Conservation (phyloP, 2,329 filamentous ascomycete genomes). For the Raffaelea ambrosiae region DNA sequence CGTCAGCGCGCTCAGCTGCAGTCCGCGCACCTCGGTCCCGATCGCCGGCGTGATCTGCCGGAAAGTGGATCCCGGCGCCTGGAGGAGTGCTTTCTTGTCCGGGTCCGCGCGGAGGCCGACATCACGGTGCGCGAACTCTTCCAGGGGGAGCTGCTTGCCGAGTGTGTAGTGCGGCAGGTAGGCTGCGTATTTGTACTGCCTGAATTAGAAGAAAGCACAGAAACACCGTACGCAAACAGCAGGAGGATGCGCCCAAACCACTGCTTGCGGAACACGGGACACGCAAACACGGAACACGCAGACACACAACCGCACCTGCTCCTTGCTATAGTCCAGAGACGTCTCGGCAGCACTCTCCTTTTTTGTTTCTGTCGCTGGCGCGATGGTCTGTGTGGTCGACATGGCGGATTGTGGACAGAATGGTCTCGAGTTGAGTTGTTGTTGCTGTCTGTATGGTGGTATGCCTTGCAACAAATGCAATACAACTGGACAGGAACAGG, state of each 20-base stretch:
- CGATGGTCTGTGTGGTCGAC: background rate
- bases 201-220: background rate
- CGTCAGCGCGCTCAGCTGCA: slow-evolving; percentile 6
- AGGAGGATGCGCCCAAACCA: no score
- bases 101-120: slow-evolving; percentile 9
- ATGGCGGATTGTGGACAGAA: background rate
- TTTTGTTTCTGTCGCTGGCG: background rate
- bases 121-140: slow-evolving; percentile 10
- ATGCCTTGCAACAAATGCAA: background rate
- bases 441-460: no score
- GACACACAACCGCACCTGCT: slow-evolving; percentile 3
- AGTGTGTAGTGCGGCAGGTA: slow-evolving; percentile 11
- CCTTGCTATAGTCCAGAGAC: slow-evolving; percentile 8
- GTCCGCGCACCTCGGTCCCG: slow-evolving; percentile 7
- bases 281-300: no score
- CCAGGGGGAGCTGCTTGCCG: slow-evolving; percentile 6
- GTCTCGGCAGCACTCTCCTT: slow-evolving; percentile 7
- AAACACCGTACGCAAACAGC: no score
- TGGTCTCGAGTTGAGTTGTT: background rate
- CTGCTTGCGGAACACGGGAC: no score
- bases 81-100: slow-evolving; percentile 6
- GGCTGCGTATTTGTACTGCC: slow-evolving; percentile 3
- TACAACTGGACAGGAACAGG: background rate
- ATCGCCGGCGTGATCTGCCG: slow-evolving; percentile 8
- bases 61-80: slow-evolving; percentile 5